These are phyloP conservation scores for Coffea canephora DNA, from an alignment of 257 asterid species.

Conservation along the genomic window DNA sequence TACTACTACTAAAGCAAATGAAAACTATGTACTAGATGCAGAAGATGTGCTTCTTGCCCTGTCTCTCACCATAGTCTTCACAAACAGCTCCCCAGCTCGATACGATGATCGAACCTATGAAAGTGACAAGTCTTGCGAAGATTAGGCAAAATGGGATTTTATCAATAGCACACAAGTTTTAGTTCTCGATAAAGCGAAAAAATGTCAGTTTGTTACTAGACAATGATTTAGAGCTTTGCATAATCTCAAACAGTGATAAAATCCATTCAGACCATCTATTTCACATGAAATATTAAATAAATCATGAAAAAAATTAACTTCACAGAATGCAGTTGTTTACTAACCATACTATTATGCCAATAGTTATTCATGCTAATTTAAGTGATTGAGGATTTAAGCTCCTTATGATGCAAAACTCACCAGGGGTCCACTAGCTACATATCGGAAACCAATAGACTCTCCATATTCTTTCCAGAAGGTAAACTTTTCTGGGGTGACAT, in stretches of 20 bases:
- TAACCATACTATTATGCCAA: background rate
- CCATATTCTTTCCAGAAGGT: conserved; percentile 95
- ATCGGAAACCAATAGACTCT: conserved; percentile 91
- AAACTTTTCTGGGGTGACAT: conserved; percentile 83
- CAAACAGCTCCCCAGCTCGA: conserved; percentile 97
- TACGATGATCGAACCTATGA: conserved; percentile 92
- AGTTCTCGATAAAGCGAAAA: background rate
- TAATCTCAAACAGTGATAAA: background rate
- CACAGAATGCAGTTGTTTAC: background rate
- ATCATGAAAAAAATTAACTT: no score
- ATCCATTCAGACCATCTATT: background rate
- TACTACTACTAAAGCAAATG: background rate
- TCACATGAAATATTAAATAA: background rate
- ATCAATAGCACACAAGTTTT: background rate
- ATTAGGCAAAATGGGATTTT: background rate
- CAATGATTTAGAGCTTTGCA: background rate
- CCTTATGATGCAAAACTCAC: conserved; percentile 31
- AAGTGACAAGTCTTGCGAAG: conserved; percentile 1
- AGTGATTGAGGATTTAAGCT: background rate
- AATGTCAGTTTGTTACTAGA: background rate
- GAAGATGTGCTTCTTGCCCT: conserved; percentile 28
- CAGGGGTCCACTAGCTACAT: conserved; percentile 99
- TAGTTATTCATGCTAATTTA: background rate
- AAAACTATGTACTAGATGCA: background rate
- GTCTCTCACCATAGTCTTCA: conserved; percentile 83